Evolutionary conservation across 1,139 yeast species (phyloP).

Genomic region (Blastobotrys petasosporus): DNA sequence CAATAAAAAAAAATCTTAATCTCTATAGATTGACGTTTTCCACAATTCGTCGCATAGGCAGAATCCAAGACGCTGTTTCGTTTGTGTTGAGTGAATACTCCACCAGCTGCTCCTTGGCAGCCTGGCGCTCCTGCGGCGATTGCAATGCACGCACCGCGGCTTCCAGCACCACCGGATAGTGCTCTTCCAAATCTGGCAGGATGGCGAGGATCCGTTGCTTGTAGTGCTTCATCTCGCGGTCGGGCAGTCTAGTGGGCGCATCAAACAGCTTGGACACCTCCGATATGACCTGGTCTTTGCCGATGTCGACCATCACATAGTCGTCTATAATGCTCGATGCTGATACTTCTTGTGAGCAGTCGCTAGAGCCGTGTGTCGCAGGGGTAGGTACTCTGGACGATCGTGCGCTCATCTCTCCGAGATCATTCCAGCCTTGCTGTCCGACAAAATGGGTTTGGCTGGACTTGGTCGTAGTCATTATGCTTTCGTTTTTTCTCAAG

Average conservation of each 20-base stretch:
- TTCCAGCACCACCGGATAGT: slow-evolving; percentile 23
- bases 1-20: neutral
- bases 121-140: slow-evolving; percentile 8
- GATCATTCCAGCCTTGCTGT: slow-evolving; percentile 11
- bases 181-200: slow-evolving; percentile 24
- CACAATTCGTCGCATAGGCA: slow-evolving; percentile 47
- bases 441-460: slow-evolving; percentile 9
- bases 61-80: slow-evolving; percentile 52
- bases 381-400: too few species aligned
- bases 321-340: neutral
- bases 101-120: slow-evolving; percentile 34
- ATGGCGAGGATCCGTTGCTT: slow-evolving; percentile 31
- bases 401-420: slow-evolving; percentile 8
- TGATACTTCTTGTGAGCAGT: too few species aligned
- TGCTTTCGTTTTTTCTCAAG: neutral
- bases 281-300: slow-evolving; percentile 21
- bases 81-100: slow-evolving; percentile 47
- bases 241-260: slow-evolving; percentile 28
- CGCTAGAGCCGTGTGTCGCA: too few species aligned
- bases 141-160: slow-evolving; percentile 12
- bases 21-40: slow-evolving; percentile 26
- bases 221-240: slow-evolving; percentile 38
- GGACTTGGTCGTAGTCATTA: slow-evolving; percentile 3
- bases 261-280: slow-evolving; percentile 19
- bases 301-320: slow-evolving; percentile 8